Conservation (phyloP, 441 rosid genomes). For the Populus hybrid region DNA sequence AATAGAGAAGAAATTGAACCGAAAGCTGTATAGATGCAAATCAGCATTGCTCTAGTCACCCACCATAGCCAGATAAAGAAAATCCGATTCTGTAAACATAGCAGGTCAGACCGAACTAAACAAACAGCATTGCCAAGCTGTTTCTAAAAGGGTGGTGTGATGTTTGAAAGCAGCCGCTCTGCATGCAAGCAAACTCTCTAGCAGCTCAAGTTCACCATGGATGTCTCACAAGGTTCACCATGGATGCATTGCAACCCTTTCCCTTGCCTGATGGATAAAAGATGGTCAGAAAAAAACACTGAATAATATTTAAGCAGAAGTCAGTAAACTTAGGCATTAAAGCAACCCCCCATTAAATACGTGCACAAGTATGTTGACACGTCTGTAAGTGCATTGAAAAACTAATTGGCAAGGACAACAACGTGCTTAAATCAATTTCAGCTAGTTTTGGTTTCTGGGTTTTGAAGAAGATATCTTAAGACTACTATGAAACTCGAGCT, state of each 20-base stretch:
- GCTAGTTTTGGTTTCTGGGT: not conserved
- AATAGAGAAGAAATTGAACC: not conserved
- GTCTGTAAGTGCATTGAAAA: not conserved
- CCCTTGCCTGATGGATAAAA: not conserved
- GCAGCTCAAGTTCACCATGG: not conserved
- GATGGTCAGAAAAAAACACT: not conserved
- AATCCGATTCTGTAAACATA: not conserved
- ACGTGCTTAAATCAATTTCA: not conserved
- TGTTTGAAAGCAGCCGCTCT: not conserved
- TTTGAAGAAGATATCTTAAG: not conserved
- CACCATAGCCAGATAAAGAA: not conserved
- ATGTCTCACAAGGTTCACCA: not conserved
- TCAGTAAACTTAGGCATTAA: not conserved
- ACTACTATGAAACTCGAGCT: not conserved
- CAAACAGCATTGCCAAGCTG: not conserved
- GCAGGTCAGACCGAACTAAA: not conserved
- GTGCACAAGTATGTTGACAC: not conserved
- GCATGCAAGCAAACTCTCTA: not conserved
- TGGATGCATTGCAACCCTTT: not conserved
- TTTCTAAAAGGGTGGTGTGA: not conserved
- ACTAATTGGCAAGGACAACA: not conserved
- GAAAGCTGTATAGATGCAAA: not conserved
- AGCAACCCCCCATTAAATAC: not conserved
- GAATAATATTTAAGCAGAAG: not conserved
- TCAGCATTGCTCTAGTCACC: not conserved